Evolutionary conservation across 352 stramenopile genomes (phyloP).

Genomic region (Phytophthora hibernalis): DNA sequence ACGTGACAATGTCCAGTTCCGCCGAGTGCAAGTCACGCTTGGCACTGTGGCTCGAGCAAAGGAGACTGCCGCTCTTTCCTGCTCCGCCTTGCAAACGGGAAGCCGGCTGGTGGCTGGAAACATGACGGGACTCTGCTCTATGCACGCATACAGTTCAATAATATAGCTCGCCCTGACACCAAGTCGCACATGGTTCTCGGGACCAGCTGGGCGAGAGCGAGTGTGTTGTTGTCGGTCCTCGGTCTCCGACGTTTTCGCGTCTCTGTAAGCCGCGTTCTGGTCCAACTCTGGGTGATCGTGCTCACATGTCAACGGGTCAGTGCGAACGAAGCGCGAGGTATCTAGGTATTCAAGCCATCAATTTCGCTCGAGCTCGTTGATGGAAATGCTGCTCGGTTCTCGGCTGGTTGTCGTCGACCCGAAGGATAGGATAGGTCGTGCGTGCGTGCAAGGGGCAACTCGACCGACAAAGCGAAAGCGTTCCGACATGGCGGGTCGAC

Average conservation of each 20-base stretch:
- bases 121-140: constrained; percentile 30
- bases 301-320: constrained; percentile 9
- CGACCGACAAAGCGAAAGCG: background rate
- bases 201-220: constrained; percentile 30
- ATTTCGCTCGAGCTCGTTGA: constrained; percentile 20
- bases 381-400: background rate
- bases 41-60: constrained; percentile 19
- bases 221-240: constrained; percentile 19
- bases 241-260: constrained; percentile 18
- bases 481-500: background rate
- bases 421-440: constrained; percentile 6
- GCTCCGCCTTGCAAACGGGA: constrained; percentile 11
- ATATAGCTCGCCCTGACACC: background rate
- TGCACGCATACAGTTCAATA: constrained; percentile 23
- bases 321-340: background rate
- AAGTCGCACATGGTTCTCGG: constrained; percentile 8
- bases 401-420: constrained; percentile 5
- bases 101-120: constrained; percentile 38
- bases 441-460: background rate
- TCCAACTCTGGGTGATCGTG: constrained; percentile 22
- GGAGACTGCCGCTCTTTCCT: constrained; percentile 36
- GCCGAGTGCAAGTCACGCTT: constrained; percentile 15
- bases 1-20: constrained; percentile 36
- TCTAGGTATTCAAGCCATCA: constrained; percentile 5
- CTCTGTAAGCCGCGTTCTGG: constrained; percentile 22